Percentiles rank a stretch among this genome's conserved stretches.
phyloP scores from a whole-genome alignment of 164 flowering plant species.

The Vitis amurensis region DNA sequence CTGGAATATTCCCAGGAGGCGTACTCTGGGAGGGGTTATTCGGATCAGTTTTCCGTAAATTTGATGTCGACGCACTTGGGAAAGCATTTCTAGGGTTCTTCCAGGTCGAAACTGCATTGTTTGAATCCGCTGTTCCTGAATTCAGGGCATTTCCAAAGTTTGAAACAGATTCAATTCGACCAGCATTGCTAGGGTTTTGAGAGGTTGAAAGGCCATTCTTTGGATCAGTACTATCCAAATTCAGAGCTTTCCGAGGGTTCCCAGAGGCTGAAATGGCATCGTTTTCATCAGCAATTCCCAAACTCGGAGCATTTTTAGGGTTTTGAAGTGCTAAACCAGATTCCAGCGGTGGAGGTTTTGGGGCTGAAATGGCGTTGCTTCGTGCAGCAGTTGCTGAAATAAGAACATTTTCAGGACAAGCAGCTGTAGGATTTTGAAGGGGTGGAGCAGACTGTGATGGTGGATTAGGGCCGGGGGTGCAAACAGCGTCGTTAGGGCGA shows the following conservation, averaged over 20 bases:
- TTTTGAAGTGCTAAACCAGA: no score
- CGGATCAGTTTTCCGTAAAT: neutral
- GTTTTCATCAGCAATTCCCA: neutral
- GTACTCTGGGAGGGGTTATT: conserved; percentile 26
- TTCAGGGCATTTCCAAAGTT: neutral
- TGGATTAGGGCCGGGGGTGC: neutral
- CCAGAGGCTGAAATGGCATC: neutral
- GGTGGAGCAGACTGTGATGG: neutral
- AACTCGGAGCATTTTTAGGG: neutral
- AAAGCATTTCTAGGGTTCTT: neutral
- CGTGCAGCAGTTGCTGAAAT: no score
- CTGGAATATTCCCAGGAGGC: conserved; percentile 24
- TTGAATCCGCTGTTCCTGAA: neutral
- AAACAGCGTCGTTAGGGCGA: neutral
- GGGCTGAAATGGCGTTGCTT: no score
- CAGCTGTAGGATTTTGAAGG: neutral
- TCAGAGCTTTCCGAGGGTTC: neutral
- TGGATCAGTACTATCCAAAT: neutral
- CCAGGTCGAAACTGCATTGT: neutral
- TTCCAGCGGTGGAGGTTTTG: no score
- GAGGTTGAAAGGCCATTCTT: no score
- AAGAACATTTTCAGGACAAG: no score
- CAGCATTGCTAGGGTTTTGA: neutral
- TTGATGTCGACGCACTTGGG: neutral
- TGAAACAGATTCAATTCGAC: neutral